phyloP scores from a whole-genome alignment of 306 rosid genomes.

The Rosa chinensis region DNA sequence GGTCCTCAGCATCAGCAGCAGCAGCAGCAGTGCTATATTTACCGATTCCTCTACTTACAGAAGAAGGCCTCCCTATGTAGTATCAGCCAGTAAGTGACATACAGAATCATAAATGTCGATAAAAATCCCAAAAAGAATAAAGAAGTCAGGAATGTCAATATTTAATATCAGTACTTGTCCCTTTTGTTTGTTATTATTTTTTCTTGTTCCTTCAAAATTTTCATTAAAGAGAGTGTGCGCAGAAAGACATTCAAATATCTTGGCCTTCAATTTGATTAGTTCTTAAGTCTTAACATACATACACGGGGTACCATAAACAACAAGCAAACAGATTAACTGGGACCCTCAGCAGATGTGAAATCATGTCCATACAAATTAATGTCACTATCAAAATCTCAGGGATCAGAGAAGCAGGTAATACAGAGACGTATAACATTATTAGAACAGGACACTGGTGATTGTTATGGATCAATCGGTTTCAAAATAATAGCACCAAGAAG shows the following conservation, averaged over 20 bases:
- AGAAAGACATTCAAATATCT: background rate
- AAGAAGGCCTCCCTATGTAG: slow-evolving; percentile 47
- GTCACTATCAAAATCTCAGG: background rate
- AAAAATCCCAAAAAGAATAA: background rate
- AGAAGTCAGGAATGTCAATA: background rate
- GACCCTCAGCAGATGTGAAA: background rate
- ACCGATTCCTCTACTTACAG: slow-evolving; percentile 29
- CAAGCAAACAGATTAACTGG: background rate
- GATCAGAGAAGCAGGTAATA: background rate
- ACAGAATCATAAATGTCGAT: background rate
- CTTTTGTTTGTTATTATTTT: background rate
- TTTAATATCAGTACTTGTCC: background rate
- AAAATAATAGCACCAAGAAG: too few relatives aligned
- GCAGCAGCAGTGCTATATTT: slow-evolving; percentile 62
- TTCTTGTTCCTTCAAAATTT: background rate
- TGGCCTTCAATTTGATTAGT: background rate
- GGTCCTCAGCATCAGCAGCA: slow-evolving; percentile 59
- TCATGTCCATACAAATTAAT: background rate
- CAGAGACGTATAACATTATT: background rate
- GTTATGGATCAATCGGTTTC: background rate
- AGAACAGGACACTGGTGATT: background rate
- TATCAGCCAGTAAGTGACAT: background rate
- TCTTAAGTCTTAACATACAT: background rate
- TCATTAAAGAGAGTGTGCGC: background rate
- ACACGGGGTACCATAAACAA: background rate